phyloP scores from a whole-genome alignment of 306 rosid species.

The Sindora glabra region DNA sequence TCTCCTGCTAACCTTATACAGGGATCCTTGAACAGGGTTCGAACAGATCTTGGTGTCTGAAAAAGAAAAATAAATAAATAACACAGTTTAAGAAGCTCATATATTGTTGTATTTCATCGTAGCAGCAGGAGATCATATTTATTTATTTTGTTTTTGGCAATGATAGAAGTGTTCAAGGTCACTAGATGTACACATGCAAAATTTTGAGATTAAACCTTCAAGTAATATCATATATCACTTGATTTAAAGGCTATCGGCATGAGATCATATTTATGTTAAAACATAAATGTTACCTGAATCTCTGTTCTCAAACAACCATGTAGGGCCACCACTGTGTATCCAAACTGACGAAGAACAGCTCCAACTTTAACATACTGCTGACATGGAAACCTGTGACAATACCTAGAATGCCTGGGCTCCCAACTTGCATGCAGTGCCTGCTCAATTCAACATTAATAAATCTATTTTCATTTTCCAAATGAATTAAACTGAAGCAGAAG shows the following conservation, averaged over 20 bases:
- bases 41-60: constrained; percentile 70
- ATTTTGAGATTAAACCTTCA: too few species aligned
- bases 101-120: not conserved
- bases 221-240: too few species aligned
- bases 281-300: constrained; percentile 53
- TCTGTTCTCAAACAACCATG: constrained; percentile 86
- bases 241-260: too few species aligned
- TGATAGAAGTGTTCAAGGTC: too few species aligned
- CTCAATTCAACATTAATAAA: constrained; percentile 7
- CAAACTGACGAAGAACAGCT: constrained; percentile 83
- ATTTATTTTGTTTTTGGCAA: too few species aligned
- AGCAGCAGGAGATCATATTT: too few species aligned
- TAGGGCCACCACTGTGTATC: constrained; percentile 84
- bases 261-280: not conserved
- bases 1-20: constrained; percentile 61
- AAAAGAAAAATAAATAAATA: not conserved
- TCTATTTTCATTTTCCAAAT: not conserved
- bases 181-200: too few species aligned
- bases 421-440: constrained; percentile 93
- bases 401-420: constrained; percentile 92
- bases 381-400: constrained; percentile 75
- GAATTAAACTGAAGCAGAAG: constrained; percentile 2
- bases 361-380: constrained; percentile 91
- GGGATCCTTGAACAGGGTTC: constrained; percentile 84
- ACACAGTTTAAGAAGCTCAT: not conserved